Percentiles rank a stretch among this genome's conserved stretches.
phyloP scores from a whole-genome alignment of 768 basidiomycete genomes.

The Panaeolus papilionaceus region DNA sequence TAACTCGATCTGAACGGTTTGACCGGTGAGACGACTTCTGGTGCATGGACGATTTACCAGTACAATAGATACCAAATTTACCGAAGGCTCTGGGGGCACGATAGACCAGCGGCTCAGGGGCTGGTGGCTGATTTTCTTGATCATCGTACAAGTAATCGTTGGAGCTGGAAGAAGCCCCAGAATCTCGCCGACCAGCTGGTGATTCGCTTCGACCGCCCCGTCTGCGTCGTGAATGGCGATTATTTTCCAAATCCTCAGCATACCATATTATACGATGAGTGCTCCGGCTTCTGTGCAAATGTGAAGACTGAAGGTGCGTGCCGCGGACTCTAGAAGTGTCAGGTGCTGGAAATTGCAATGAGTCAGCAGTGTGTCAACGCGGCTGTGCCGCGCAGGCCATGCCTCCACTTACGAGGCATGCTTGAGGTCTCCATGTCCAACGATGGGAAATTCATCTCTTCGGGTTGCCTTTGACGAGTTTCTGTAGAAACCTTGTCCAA shows the following conservation, averaged over 20 bases:
- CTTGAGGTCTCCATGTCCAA: slow-evolving; percentile 5
- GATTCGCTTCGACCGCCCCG: slow-evolving; percentile 1
- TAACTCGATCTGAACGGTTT: background rate
- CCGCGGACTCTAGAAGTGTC: slow-evolving; percentile 6
- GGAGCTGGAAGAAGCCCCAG: background rate
- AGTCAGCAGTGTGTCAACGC: slow-evolving; percentile 14
- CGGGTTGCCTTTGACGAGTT: background rate
- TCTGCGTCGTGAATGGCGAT: background rate
- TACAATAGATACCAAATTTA: slow-evolving; percentile 14
- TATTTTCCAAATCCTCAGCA: slow-evolving; percentile 1
- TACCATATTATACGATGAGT: background rate
- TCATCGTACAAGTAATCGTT: background rate
- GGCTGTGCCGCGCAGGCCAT: slow-evolving; percentile 14
- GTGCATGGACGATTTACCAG: slow-evolving; percentile 6
- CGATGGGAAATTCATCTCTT: slow-evolving; percentile 7
- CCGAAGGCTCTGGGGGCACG: slow-evolving; percentile 3
- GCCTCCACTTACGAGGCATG: slow-evolving; percentile 13
- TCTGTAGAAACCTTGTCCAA: background rate
- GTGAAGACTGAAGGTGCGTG: slow-evolving; percentile 2
- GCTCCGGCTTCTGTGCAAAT: slow-evolving; percentile 8
- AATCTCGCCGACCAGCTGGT: background rate
- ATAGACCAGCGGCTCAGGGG: background rate
- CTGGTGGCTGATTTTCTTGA: slow-evolving; percentile 3
- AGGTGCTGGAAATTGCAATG: slow-evolving; percentile 8
- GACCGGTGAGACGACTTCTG: background rate